Evolutionary conservation across 306 rosid species (phyloP).

Genomic region (Castanospermum australe): DNA sequence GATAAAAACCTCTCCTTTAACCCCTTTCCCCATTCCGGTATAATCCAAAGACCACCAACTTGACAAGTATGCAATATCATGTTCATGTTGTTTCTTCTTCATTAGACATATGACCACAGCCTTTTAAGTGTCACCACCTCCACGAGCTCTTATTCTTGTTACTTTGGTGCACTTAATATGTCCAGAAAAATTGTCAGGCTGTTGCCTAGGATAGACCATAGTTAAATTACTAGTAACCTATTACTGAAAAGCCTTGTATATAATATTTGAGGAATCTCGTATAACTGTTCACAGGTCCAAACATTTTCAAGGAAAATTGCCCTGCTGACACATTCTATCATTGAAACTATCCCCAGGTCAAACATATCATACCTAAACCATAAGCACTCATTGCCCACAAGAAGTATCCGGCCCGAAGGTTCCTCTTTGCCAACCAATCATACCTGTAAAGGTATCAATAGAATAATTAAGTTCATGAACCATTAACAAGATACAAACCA

Average conservation of each 20-base stretch:
- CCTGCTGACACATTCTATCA: neutral
- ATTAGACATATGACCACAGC: neutral
- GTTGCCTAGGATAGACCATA: neutral
- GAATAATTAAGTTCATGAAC: conserved; percentile 31
- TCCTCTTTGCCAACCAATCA: conserved; percentile 88
- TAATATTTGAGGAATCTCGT: neutral
- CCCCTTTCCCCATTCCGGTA: neutral
- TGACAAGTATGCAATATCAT: neutral
- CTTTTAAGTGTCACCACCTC: neutral
- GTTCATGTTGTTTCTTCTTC: neutral
- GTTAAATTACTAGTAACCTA: neutral
- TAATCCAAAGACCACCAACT: neutral
- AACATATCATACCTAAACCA: conserved; percentile 78
- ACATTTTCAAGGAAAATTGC: conserved; percentile 6
- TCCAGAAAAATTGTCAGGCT: neutral
- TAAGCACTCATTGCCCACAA: conserved; percentile 95
- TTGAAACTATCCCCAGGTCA: neutral
- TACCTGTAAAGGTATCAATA: conserved; percentile 53
- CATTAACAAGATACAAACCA: neutral
- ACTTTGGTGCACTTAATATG: neutral
- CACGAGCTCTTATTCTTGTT: neutral
- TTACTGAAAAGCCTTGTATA: neutral
- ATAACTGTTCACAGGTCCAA: neutral
- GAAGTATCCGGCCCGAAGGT: conserved; percentile 75
- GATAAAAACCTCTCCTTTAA: neutral